Conservation (phyloP, 1,284 basidiomycete genomes). For the Athelia sp. region DNA sequence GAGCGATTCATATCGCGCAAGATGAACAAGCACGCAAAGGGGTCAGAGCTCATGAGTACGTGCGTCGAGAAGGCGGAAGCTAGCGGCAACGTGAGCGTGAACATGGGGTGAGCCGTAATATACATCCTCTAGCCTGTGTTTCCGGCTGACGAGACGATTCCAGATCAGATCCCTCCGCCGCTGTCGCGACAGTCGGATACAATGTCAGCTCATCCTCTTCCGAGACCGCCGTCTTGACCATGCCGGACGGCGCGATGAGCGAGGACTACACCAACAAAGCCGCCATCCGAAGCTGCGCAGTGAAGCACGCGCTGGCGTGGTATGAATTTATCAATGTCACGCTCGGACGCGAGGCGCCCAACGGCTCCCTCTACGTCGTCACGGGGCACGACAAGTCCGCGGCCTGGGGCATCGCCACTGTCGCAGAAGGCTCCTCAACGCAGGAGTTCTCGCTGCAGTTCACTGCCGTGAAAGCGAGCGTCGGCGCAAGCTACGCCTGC, state of each 20-base stretch:
- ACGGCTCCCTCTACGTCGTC: constrained; percentile 8
- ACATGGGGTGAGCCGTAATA: background rate
- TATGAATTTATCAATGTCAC: constrained; percentile 7
- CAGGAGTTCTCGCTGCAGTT: background rate
- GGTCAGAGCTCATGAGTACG: background rate
- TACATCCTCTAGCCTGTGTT: background rate
- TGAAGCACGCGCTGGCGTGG: constrained; percentile 4
- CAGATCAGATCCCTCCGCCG: background rate
- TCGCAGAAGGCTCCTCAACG: background rate
- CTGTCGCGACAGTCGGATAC: background rate
- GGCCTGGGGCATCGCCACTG: constrained; percentile 7
- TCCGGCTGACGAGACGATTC: background rate
- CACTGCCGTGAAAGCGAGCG: background rate
- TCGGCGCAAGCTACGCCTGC: background rate
- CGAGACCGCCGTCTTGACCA: background rate
- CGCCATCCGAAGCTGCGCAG: background rate
- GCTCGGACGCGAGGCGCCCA: constrained; percentile 4
- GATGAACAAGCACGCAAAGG: constrained; percentile 2
- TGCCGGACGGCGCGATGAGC: background rate
- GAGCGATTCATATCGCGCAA: constrained; percentile 5
- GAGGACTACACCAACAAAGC: constrained; percentile 2
- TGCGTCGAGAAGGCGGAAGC: background rate
- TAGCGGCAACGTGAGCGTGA: background rate
- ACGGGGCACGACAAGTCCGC: constrained; percentile 9
- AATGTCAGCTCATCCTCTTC: background rate